phyloP scores from a whole-genome alignment of 2,329 filamentous ascomycete species.

The Tolypocladium tundrense region DNA sequence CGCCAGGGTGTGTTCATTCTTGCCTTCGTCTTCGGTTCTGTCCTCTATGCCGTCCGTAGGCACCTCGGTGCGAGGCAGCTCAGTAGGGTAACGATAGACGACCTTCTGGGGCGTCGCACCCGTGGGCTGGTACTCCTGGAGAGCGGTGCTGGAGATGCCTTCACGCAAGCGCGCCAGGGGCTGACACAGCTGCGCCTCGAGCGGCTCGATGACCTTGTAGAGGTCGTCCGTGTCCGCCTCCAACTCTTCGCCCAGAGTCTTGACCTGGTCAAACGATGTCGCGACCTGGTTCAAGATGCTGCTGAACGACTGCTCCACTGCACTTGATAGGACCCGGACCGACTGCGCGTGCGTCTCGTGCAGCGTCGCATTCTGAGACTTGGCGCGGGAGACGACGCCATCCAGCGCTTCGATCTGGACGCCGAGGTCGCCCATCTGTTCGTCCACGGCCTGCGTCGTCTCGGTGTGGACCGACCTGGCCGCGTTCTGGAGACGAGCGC shows the following conservation, averaged over 20 bases:
- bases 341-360: constrained; percentile 60
- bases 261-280: constrained; percentile 56
- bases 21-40: too few relatives aligned
- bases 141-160: too few relatives aligned
- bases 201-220: constrained; percentile 48
- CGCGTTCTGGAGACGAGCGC: constrained; percentile 70
- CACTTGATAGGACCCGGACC: constrained; percentile 37
- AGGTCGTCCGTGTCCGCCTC: constrained; percentile 48
- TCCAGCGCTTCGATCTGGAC: constrained; percentile 82
- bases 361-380: constrained; percentile 68
- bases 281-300: constrained; percentile 59
- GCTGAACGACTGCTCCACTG: constrained; percentile 62
- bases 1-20: too few relatives aligned
- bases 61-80: too few relatives aligned
- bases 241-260: constrained; percentile 45
- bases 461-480: constrained; percentile 79
- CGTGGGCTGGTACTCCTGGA: too few relatives aligned
- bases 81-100: too few relatives aligned
- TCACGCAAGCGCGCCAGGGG: too few relatives aligned
- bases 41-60: too few relatives aligned
- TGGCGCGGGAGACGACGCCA: constrained; percentile 76
- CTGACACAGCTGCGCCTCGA: constrained; percentile 33
- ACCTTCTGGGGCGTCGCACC: too few relatives aligned
- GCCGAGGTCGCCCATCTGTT: constrained; percentile 77
- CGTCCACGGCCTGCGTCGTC: constrained; percentile 79